Base-by-base conservation (phyloP, 805 yeast genomes). In the Lipomyces starkeyi region DNA sequence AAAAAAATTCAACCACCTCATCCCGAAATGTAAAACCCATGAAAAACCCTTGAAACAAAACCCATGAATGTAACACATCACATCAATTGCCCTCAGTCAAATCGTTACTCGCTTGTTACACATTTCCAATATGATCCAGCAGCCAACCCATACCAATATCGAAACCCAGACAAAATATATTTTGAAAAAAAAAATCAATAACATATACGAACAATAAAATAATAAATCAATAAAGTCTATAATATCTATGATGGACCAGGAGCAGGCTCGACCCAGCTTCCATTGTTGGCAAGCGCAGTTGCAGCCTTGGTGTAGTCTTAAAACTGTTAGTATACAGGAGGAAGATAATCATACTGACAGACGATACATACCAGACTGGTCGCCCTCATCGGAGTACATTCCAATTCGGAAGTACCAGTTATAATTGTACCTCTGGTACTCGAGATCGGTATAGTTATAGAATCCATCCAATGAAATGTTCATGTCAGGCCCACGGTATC, bases 401-500 rank as follows among this genome's bases (percentile, higher is more conserved):
- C 71, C 72, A 20, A 69, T 47, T 32, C 72, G 29, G 59, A 69
- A 69, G 53, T 68, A 69, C 72, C 72, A 69, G 63, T 69, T 61
- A 29, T 69, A 63, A 37, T 62, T 60, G 49, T 69, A 69, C 35
- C 72, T 62, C 58, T 69, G 71, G 35, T 58, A 63, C 55, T 66
- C 66, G 25, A 69, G 69, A 56, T 62, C 56, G 14, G 67, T 63
- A 37, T 40, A 35, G 59, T 64, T 61, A 54, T 61, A 66, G 29
- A 69, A 67, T 59, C 74, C 71, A 5, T 76, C 77, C 13, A 87
- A 62, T 66, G 85, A 81, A 27, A 90, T 77, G 0, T 83, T 76
- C 2, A 81, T 77, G 5, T 82, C 79, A 2, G 77, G 75, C 0
- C 92, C 97, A 5, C 87, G 85, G 74, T 84, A 91, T 27, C 88